Percentiles rank a stretch among this genome's conserved stretches.
Conservation (phyloP, 345 rosid genomes). For the Citropsis articulata region DNA sequence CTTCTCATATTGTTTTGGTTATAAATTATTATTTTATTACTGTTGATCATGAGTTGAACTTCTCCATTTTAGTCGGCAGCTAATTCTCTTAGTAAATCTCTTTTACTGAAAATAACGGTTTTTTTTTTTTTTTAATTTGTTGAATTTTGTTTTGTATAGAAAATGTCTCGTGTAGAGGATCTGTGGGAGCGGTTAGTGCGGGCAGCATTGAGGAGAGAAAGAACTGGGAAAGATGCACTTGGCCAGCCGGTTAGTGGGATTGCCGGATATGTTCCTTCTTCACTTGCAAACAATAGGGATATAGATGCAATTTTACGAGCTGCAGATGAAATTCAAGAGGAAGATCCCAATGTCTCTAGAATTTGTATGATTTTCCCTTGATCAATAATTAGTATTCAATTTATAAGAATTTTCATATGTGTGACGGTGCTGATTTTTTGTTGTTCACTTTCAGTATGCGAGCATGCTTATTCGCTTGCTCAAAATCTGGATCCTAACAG, state of each 20-base stretch:
- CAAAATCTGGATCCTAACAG: conserved; percentile 96
- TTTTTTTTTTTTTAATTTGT: not conserved
- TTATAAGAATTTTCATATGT: not conserved
- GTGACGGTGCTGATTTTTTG: conserved; percentile 9
- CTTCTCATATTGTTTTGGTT: not conserved
- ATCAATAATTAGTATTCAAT: not conserved
- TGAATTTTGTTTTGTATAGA: conserved; percentile 19
- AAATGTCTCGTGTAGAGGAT: conserved; percentile 79
- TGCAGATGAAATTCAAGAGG: conserved; percentile 96
- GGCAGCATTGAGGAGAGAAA: conserved; percentile 75
- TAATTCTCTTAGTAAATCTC: not conserved
- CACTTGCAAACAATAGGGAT: conserved; percentile 76
- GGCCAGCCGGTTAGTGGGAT: conserved; percentile 62
- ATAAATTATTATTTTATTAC: not conserved
- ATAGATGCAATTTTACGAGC: conserved; percentile 88
- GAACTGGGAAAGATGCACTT: conserved; percentile 45
- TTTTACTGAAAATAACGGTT: not conserved
- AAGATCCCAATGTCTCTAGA: conserved; percentile 80
- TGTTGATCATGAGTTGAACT: not conserved
- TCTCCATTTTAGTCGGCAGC: not conserved
- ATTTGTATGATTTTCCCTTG: conserved; percentile 48
- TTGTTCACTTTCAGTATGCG: conserved; percentile 68
- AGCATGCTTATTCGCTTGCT: conserved; percentile 93
- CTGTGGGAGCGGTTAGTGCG: conserved; percentile 87
- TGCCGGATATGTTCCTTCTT: conserved; percentile 82